Base-by-base conservation (phyloP, 2,329 filamentous ascomycete species). In the Scedosporium apiospermum region DNA sequence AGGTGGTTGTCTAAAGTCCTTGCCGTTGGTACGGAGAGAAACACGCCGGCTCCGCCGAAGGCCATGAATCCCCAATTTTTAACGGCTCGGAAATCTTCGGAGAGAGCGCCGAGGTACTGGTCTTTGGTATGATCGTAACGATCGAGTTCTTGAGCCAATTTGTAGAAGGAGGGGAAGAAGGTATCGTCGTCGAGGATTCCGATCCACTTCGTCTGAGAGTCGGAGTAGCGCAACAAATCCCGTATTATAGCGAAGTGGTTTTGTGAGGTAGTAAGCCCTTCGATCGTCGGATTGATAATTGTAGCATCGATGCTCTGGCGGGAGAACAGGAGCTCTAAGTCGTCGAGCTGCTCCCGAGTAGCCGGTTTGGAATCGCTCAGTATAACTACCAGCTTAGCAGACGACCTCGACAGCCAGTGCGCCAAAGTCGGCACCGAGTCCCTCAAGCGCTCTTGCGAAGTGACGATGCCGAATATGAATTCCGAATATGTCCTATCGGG, bases 131-230 rank as follows among this genome's bases (percentile, higher is more conserved):
- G 75, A 67, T 87, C 78, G 65, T 82, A 77, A 44, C 72, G 69
- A 41, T 67, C 68, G 2, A 87, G 75, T 5, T 78, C 74, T n/a
- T 77, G 70, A 23, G 78, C 74, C 16, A 87, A 73, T 0, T 76
- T 75, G 60, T 78, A 70, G 55, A 87, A 77, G 1, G 80, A 82
- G 1, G 81, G 78, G 69, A 86, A 86, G 70, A 87, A 87, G 1
- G 84, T 87, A 67, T 87, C 84, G 67, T 87, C 84, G 68, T 87
- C 84, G 44, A 87, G 77, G 58, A 87, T 74, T 57, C 78, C 80
- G 14, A 79, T 77, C 84, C 84, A 87, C 38, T 75, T 73, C 0
- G 82, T 84, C 14, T 75, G 67, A 0, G 76, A 70, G 9, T 72
- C 76, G 38, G 74, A 70, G 59, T 78, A 73, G 26, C 75, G 69